Evolutionary conservation across 225 moss, liverwort and hornwort genomes (phyloP), one percentile per base, ranked within the genome.

Genomic region (Ulota crispa): DNA sequence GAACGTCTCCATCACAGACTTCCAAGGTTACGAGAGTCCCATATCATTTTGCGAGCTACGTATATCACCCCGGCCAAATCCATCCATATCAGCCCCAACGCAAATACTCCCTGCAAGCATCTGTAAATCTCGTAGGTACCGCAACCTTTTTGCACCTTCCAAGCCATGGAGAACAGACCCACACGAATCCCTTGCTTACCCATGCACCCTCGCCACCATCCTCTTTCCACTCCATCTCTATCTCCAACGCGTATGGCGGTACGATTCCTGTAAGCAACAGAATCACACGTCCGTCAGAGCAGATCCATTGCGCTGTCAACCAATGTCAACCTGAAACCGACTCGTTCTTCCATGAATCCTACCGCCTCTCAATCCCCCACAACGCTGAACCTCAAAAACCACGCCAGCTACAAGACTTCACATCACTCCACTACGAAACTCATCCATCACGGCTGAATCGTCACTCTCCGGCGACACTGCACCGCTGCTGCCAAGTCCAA

Each of bases 181-280:
- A 70, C 8, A 62, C 23, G 23, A 0, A 31, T 77, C 7, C 62
- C 20, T 6, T 37, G 26, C 7, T 80, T 92, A 99, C 99, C 96
- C 94, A 96, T 59, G 53, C 75, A 42, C 84, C 82, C 24, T 76
- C 91, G 53, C 83, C 83, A 9, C 42, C 75, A 74, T 92, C 94
- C 70, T 93, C 99, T 87, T 92, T 90, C 96, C 99, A 99, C 73
- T 99, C 92, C 62, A 99, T 84, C 70, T 93, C 96, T 42, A 99
- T 73, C 84, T 96, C 93, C 85, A 99, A 91, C 3, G 93, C 86
- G 82, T 91, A 92, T 11, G 94, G 92, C 2, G 99, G 99, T 42
- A 99, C 99, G 85, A 99, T 99, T 62, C 98, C 98, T 99, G 89
- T 23, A 36, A 32, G 9, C 68, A 57, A 32, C 34, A 43, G 0